Conservation (phyloP, 495 filamentous ascomycete species). For the Lichenothelia convexa region DNA sequence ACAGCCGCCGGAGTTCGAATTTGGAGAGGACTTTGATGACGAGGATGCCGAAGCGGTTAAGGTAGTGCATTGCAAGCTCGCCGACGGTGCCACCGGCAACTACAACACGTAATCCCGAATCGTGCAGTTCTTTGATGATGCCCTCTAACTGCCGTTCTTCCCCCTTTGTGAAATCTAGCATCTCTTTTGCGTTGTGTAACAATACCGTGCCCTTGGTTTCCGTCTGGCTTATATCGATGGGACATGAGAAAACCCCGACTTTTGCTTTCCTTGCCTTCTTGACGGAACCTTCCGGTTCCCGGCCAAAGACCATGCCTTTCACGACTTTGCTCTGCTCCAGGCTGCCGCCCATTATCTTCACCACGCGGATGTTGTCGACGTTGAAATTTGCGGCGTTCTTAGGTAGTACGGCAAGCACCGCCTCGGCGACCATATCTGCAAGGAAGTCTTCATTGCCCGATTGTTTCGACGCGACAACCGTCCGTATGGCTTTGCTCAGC, state of each 20-base stretch:
- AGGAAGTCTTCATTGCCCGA: conserved; percentile 79
- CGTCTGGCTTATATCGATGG: conserved; percentile 88
- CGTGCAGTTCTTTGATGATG: conserved; percentile 84
- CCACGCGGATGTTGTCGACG: conserved; percentile 96
- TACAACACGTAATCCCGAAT: conserved; percentile 80
- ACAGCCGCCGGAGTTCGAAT: conserved; percentile 84
- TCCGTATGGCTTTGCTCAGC: conserved; percentile 86
- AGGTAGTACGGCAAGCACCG: conserved; percentile 81
- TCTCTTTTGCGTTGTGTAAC: conserved; percentile 91
- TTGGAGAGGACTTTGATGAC: conserved; percentile 97
- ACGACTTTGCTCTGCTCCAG: conserved; percentile 85
- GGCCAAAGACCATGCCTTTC: conserved; percentile 94
- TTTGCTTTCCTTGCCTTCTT: conserved; percentile 87
- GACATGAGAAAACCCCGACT: conserved; percentile 91
- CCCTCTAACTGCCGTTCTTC: conserved; percentile 84
- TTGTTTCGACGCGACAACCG: conserved; percentile 93
- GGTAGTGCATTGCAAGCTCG: conserved; percentile 91
- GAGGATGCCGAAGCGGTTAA: conserved; percentile 90
- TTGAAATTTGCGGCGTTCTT: conserved; percentile 99
- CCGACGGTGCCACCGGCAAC: conserved; percentile 82
- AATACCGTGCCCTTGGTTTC: conserved; percentile 99
- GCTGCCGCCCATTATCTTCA: conserved; percentile 98
- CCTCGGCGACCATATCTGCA: conserved; percentile 74
- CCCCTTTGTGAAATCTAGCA: conserved; percentile 94
- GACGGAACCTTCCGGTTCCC: conserved; percentile 67